These are phyloP conservation scores for Cardamine chenopodiifolia DNA, from an alignment of 345 rosid genomes.

Conservation along the genomic window DNA sequence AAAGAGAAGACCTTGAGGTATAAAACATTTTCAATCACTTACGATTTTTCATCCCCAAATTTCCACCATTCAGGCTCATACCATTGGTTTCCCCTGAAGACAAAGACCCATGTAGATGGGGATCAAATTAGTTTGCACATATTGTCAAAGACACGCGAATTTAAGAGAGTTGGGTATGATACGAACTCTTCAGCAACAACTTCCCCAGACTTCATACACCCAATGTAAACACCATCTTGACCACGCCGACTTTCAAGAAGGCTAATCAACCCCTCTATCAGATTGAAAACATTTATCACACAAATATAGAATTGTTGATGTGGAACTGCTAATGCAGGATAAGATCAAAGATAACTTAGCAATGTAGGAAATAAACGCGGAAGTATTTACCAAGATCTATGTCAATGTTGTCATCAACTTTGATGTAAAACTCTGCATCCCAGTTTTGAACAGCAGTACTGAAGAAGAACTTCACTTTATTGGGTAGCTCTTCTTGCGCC, in stretches of 20 bases:
- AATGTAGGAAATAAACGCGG: conserved; percentile 20
- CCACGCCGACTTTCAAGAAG: conserved; percentile 69
- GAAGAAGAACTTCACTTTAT: conserved; percentile 84
- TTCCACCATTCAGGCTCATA: conserved; percentile 99
- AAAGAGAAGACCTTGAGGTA: neutral
- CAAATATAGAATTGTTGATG: neutral
- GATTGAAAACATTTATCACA: conserved; percentile 27
- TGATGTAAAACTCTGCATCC: conserved; percentile 93
- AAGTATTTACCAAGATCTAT: conserved; percentile 75
- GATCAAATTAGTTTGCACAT: neutral
- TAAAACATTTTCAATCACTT: conserved; percentile 47
- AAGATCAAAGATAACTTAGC: neutral
- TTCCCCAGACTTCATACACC: conserved; percentile 98
- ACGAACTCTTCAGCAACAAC: conserved; percentile 75
- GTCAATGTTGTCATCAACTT: conserved; percentile 80
- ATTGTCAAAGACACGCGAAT: neutral
- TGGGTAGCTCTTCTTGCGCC: conserved; percentile 85
- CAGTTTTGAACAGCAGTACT: conserved; percentile 85
- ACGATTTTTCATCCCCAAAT: conserved; percentile 93
- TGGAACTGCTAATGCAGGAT: neutral
- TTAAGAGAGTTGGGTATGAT: conserved; percentile 24
- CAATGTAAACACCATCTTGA: conserved; percentile 79
- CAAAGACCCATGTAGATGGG: conserved; percentile 28
- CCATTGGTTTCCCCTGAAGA: conserved; percentile 85
- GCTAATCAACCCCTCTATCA: conserved; percentile 76